phyloP scores from a whole-genome alignment of 116 monocot species.

The Trichopus zeylanicus region DNA sequence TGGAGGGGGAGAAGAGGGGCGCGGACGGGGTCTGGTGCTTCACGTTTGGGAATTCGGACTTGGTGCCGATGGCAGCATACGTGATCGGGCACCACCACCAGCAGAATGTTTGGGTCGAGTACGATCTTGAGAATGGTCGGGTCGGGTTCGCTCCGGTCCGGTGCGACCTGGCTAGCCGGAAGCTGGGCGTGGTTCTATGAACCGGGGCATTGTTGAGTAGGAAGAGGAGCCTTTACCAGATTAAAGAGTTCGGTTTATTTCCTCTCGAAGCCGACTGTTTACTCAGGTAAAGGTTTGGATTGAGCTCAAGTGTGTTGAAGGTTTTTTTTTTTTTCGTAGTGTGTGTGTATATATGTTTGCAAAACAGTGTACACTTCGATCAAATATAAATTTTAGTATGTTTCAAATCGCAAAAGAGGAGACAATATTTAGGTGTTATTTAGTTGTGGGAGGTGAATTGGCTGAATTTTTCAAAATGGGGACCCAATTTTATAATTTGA shows the following conservation, averaged over 20 bases:
- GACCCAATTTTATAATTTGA: no score
- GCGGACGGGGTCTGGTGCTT: conserved; percentile 67
- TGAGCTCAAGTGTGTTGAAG: no score
- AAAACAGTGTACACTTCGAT: no score
- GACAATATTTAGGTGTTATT: no score
- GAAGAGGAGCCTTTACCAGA: neutral
- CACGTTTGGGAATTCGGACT: conserved; percentile 89
- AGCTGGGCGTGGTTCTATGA: conserved; percentile 15
- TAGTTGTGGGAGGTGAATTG: no score
- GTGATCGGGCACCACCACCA: conserved; percentile 97
- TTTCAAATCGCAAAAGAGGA: no score
- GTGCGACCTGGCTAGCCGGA: conserved; percentile 61
- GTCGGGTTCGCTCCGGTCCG: conserved; percentile 75
- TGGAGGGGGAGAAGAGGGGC: conserved; percentile 26
- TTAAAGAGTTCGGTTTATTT: neutral
- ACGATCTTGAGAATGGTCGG: conserved; percentile 55
- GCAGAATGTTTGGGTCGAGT: conserved; percentile 92
- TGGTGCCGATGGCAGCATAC: conserved; percentile 73
- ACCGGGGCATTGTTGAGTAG: neutral
- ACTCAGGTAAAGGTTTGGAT: conserved; percentile 1
- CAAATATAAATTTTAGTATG: no score
- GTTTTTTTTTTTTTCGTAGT: no score
- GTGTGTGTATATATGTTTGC: no score
- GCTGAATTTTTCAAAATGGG: no score
- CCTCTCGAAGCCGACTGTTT: neutral